Conservation (phyloP, 2,329 filamentous ascomycete genomes). For the Aspergillus ustus region DNA sequence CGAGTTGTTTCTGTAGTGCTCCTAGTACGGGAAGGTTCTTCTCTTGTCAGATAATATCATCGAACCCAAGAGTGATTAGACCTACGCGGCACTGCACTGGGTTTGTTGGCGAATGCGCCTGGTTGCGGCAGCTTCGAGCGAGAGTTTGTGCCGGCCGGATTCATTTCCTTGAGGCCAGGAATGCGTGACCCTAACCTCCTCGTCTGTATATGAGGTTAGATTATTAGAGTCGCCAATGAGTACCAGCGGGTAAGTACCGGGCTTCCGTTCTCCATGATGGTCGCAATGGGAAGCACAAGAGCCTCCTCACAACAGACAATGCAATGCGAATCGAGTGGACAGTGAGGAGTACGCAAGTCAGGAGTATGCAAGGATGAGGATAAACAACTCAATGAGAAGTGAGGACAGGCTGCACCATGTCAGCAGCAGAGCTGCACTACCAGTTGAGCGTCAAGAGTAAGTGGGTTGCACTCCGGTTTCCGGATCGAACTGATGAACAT, state of each 20-base stretch:
- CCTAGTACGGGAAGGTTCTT: constrained; percentile 53
- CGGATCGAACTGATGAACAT: background rate
- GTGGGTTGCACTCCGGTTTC: background rate
- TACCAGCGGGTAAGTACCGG: constrained; percentile 28
- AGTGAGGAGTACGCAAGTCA: too few relatives aligned
- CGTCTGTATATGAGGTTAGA: constrained; percentile 30
- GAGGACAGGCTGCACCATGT: constrained; percentile 19
- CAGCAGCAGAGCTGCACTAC: constrained; percentile 22
- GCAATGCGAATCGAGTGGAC: constrained; percentile 1
- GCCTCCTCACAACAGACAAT: background rate
- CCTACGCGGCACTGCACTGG: constrained; percentile 50
- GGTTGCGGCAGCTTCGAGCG: constrained; percentile 50
- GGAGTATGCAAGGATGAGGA: constrained; percentile 14
- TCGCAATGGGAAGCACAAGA: constrained; percentile 1
- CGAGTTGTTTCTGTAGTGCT: constrained; percentile 52
- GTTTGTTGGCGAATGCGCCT: constrained; percentile 51
- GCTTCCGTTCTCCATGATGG: constrained; percentile 40
- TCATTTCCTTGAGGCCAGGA: constrained; percentile 55
- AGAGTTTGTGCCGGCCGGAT: constrained; percentile 59
- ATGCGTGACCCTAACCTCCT: constrained; percentile 37
- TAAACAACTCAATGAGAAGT: constrained; percentile 13
- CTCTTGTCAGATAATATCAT: constrained; percentile 34
- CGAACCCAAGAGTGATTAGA: constrained; percentile 18
- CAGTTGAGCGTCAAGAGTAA: constrained; percentile 11
- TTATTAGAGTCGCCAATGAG: constrained; percentile 8